Evolutionary conservation across 2,329 filamentous ascomycete genomes (phyloP), one percentile per base, ranked within the genome.

Genomic region (Pseudogymnoascus sp.): DNA sequence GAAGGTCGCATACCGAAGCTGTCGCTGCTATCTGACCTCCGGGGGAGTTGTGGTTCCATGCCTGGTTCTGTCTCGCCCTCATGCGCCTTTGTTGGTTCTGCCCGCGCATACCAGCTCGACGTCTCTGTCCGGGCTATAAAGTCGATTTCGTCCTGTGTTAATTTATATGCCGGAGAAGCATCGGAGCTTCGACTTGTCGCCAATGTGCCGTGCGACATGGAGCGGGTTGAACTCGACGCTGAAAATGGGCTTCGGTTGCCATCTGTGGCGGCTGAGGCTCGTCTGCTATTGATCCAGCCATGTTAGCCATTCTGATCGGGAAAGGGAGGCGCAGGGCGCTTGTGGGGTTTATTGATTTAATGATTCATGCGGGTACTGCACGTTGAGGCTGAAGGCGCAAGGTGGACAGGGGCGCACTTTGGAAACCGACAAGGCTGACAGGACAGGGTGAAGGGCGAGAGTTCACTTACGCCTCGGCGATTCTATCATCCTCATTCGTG

Each of bases 131-230:
- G 26, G n/a, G 45, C 45, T 23, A 52, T 52, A 26, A 52, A 52
- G 45, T 52, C 45, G 26, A 52, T 52, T 52, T 52, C 45, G 7
- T 52, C 45, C 9, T 52, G 45, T n/a, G 45, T 52, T 12, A 52
- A 52, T 19, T 52, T 52, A 18, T 52, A 52, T 4, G 45, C n/a
- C 26, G 45, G 26, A 1, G 45, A 30, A 12, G 45, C 9, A 6
- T 52, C 45, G 23, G 45, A 52, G 26, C 45, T n/a, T 2, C 45
- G 45, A 9, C n/a, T 30, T 52, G 45, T 52, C 13, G 23, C 45
- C 45, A 52, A 18, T 30, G 45, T 12, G 23, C 45, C 45, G 19
- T 52, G 45, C 45, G 45, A 52, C 45, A 52, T 30, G 9, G 45
- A 52, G 23, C 45, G 45, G 26, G 15, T 30, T 30, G 45, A 52